Evolutionary conservation across 371 early-diverging fungal genomes (phyloP).

Genomic region (Capillidium heterosporum): DNA sequence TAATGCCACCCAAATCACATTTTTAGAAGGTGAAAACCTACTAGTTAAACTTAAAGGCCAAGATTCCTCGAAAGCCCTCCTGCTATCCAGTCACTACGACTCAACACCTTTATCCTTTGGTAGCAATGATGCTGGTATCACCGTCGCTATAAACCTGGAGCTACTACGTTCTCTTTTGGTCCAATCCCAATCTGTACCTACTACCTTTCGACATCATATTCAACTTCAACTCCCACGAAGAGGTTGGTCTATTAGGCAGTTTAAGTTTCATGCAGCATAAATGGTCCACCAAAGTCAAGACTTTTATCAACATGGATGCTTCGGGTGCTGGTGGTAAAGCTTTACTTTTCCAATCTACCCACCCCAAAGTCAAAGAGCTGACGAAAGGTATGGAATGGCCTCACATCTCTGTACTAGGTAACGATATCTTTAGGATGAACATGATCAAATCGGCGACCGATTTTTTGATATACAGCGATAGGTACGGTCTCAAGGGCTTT

Average conservation of each 20-base stretch:
- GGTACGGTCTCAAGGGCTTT: constrained; percentile 39
- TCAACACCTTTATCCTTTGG: constrained; percentile 62
- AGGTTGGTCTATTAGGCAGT: constrained; percentile 57
- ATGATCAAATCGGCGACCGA: constrained; percentile 54
- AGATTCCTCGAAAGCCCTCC: constrained; percentile 25
- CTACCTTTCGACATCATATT: constrained; percentile 46
- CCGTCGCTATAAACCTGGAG: constrained; percentile 49
- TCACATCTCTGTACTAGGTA: constrained; percentile 35
- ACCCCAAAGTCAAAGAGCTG: constrained; percentile 22
- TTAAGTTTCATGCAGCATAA: constrained; percentile 51
- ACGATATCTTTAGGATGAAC: constrained; percentile 39
- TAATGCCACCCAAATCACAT: too few species aligned
- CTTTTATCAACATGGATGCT: constrained; percentile 70
- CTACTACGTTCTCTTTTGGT: constrained; percentile 3
- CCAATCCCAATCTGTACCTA: too few species aligned
- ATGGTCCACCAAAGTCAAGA: constrained; percentile 47
- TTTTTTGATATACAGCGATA: constrained; percentile 31
- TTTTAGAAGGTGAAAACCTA: too few species aligned
- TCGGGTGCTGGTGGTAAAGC: constrained; percentile 65
- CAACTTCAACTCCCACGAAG: constrained; percentile 76
- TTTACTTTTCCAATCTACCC: constrained; percentile 41
- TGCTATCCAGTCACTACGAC: constrained; percentile 33
- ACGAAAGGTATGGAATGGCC: constrained; percentile 22
- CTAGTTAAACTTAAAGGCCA: too few species aligned
- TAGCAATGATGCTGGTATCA: constrained; percentile 71